Evolutionary conservation across 441 rosid genomes (phyloP), one percentile per base, ranked within the genome.

Genomic region (Gossypium lobatum): DNA sequence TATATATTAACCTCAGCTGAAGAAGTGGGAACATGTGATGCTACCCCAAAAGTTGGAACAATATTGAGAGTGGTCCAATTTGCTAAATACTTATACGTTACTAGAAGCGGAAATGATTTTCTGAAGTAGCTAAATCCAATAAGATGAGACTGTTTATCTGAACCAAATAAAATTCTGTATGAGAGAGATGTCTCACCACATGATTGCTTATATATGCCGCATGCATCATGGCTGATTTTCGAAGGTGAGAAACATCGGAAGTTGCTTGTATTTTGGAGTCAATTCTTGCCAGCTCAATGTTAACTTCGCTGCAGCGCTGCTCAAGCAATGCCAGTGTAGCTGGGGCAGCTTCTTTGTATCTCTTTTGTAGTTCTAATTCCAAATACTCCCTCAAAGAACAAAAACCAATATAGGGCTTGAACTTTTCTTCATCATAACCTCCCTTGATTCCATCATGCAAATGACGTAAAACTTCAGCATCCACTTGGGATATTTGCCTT

Each of bases 301-400:
- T 74, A 70, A 95, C 89, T 81, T 92, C 97, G 75, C 82, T 72
- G 75, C 97, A 91, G 4, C 97, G 93, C 77, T 95, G 90, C 81
- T 95, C 97, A 77, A 95, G 97, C 82, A 95, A 85, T 77, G 98
- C 98, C 57, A 95, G 89, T 55, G 97, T 95, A 58, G 97, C 96
- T 31, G 98, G 97, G 14, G 97, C 85, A 42, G 98, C 94, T 78
- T 95, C 97, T 76, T 88, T 92, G 83, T 95, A 92, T 75, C 97
- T 91, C 83, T 88, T 92, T 78, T 95, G 97, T 73, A 94, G 97
- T 78, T 94, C 97, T 23, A 86, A 86, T 80, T 94, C 98, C 79
- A 95, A 82, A 79, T 77, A 93, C 72, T 88, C 93, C 78, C 92
- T 89, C 81, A 94, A 78, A 31, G 92, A 91, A 61, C 87, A 83